Evolutionary conservation across 768 basidiomycete genomes (phyloP), one percentile per base, ranked within the genome.

Genomic region (Suillus bovinus): DNA sequence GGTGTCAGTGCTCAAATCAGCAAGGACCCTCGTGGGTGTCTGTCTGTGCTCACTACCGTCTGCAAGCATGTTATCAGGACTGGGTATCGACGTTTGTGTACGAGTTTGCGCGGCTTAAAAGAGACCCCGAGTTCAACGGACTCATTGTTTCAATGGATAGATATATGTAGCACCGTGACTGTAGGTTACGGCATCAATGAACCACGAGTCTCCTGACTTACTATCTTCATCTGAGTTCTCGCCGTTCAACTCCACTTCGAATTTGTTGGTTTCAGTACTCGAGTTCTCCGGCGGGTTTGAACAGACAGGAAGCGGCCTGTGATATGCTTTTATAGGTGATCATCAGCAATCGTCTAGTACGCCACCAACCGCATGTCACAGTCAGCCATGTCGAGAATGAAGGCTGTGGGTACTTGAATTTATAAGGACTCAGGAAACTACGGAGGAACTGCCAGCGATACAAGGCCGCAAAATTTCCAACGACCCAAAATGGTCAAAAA

Each of bases 31-130:
- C 17, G 36, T 29, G 6, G 55, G 11, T 7, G 55, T 13, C 27
- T 38, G 38, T 29, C 55, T 56, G 27, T 29, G 27, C 6, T 56
- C 31, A 22, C 17, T 52, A 36, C 6, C 8, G 50, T 34, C 63
- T 44, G 50, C 29, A 41, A 71, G 69, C 70, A 70, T 68, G 63
- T 27, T 66, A 70, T 71, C 68, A 68, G 70, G 69, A 69, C 44
- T 47, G 58, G 63, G 64, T 66, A 64, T 69, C 64, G 69, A 68
- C 64, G 71, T 68, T 47, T 31, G 63, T 57, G 63, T 59, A 57
- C 29, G 47, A 62, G 61, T 34, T 33, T 61, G 33, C 14, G 59
- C 59, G 59, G 63, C 31, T 54, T 52, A 62, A 53, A 54, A 62
- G 63, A 60, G 47, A 62, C 60, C 38, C 66, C 66, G 66, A 66